Conservation (phyloP, 1,284 basidiomycete genomes). For the Cryptococcus amylolentus region DNA sequence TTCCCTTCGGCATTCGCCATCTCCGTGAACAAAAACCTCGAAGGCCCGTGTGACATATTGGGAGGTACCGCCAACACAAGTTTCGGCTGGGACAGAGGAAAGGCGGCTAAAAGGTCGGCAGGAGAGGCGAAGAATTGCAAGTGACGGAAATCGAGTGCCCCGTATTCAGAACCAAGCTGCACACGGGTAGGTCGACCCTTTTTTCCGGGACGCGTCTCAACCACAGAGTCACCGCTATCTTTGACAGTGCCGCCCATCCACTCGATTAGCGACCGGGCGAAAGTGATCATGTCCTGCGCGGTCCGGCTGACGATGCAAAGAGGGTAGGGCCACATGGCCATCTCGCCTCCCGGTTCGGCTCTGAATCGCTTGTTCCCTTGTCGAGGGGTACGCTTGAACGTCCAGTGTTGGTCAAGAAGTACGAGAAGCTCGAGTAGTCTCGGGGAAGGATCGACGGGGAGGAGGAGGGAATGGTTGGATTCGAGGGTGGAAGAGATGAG, state of each 20-base stretch:
- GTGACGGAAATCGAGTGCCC: constrained; percentile 57
- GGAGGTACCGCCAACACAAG: constrained; percentile 89
- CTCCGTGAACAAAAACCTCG: constrained; percentile 75
- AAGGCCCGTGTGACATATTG: constrained; percentile 87
- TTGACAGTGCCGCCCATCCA: constrained; percentile 94
- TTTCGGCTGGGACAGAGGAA: constrained; percentile 83
- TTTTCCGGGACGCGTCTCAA: constrained; percentile 59
- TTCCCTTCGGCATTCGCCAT: constrained; percentile 79
- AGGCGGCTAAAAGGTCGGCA: constrained; percentile 71
- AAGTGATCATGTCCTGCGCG: constrained; percentile 88
- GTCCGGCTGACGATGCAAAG: constrained; percentile 89
- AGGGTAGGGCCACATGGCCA: constrained; percentile 55
- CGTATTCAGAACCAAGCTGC: constrained; percentile 34
- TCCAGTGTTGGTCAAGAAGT: constrained; percentile 96
- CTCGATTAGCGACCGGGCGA: constrained; percentile 96
- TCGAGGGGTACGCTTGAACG: constrained; percentile 67
- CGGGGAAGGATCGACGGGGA: constrained; percentile 92
- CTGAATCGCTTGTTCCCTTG: background rate
- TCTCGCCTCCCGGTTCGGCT: background rate
- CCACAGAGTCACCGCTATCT: constrained; percentile 77
- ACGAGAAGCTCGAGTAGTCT: constrained; percentile 91
- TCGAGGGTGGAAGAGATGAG: constrained; percentile 75
- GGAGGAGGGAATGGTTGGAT: constrained; percentile 76
- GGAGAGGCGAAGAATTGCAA: constrained; percentile 84
- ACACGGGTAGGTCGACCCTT: constrained; percentile 47